Conservation (phyloP, 495 filamentous ascomycete species). For the Ascodesmis nigricans region DNA sequence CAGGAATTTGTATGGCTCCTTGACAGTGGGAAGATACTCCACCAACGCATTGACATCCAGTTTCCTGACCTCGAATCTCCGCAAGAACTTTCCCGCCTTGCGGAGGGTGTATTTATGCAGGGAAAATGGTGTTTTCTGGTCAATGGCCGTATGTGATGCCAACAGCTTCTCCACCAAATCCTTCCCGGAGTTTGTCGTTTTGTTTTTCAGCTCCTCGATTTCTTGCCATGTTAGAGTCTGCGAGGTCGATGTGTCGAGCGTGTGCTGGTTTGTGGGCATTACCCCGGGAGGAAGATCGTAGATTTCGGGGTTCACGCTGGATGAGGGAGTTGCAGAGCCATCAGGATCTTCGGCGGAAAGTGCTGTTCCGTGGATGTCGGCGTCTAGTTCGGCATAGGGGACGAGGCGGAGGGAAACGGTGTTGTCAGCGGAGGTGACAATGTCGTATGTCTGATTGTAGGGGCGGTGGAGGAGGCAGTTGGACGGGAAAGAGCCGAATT, state of each 20-base stretch:
- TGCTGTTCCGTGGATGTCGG: conserved; percentile 44
- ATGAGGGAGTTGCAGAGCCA: conserved; percentile 24
- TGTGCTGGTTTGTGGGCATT: conserved; percentile 57
- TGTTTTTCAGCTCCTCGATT: conserved; percentile 86
- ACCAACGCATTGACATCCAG: conserved; percentile 54
- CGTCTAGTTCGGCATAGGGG: conserved; percentile 58
- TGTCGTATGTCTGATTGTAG: conserved; percentile 74
- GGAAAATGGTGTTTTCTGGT: conserved; percentile 85
- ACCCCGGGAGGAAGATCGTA: conserved; percentile 29
- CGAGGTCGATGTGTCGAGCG: conserved; percentile 54
- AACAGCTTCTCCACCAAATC: conserved; percentile 75
- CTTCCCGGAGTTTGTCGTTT: conserved; percentile 56
- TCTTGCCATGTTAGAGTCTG: conserved; percentile 67
- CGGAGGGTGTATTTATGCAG: conserved; percentile 85
- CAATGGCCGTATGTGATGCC: conserved; percentile 59
- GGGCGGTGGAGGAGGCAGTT: conserved; percentile 75
- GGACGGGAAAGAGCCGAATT: conserved; percentile 69
- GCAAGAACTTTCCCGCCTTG: conserved; percentile 82
- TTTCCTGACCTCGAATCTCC: conserved; percentile 61
- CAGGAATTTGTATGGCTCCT: conserved; percentile 58
- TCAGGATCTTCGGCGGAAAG: neutral
- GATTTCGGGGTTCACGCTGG: conserved; percentile 26
- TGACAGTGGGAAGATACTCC: conserved; percentile 50
- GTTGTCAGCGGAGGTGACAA: conserved; percentile 56
- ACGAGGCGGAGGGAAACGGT: conserved; percentile 49